phyloP scores from a whole-genome alignment of 768 basidiomycete genomes.

The Tricholoma furcatifolium region DNA sequence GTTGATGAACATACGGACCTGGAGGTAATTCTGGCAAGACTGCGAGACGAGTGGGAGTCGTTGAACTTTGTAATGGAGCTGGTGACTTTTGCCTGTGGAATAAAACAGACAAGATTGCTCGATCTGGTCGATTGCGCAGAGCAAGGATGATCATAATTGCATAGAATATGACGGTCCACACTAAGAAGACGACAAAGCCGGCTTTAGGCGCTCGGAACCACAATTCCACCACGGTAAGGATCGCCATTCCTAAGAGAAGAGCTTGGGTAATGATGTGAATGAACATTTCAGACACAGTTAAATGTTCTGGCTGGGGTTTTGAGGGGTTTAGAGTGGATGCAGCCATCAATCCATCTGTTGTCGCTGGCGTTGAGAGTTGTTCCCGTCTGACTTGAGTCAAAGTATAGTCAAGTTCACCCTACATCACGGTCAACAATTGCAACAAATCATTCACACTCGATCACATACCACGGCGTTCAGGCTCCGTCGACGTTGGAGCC shows the following conservation, averaged over 20 bases:
- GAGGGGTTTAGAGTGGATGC: background rate
- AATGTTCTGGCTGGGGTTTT: conserved; percentile 23
- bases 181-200: conserved; percentile 63
- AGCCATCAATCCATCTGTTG: conserved; percentile 37
- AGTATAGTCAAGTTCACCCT: conserved; percentile 77
- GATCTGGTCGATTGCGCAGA: conserved; percentile 55
- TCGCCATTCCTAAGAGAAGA: conserved; percentile 55
- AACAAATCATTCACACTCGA: background rate
- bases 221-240: conserved; percentile 56
- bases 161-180: conserved; percentile 63
- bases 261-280: conserved; percentile 56
- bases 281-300: conserved; percentile 33
- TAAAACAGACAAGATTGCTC: conserved; percentile 55
- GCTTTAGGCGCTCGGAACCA: conserved; percentile 55
- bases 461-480: conserved; percentile 64
- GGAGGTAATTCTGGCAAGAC: conserved; percentile 47
- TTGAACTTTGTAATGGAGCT: conserved; percentile 20
- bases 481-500: conserved; percentile 74
- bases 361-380: conserved; percentile 49
- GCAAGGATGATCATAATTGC: conserved; percentile 48
- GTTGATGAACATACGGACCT: conserved; percentile 70
- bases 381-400: conserved; percentile 57
- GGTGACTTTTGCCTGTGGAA: conserved; percentile 37
- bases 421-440: conserved; percentile 10
- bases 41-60: conserved; percentile 30